A percentile compares a stretch with the other conserved stretches of the same genome.
These are phyloP conservation scores for Solanum virginianum DNA, from an alignment of 257 asterid genomes.

Conservation along the genomic window DNA sequence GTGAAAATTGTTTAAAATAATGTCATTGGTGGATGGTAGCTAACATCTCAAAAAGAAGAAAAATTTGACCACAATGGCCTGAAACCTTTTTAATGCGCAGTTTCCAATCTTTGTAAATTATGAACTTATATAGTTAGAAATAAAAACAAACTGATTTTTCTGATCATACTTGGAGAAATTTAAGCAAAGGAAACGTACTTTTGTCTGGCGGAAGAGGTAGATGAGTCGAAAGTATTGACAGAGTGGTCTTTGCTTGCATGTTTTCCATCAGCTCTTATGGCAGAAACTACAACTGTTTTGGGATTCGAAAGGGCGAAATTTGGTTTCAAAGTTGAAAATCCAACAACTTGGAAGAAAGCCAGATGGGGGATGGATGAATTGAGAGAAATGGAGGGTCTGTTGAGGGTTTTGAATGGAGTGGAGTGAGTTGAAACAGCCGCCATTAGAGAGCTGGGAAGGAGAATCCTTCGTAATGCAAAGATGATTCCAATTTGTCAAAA, in stretches of 20 bases:
- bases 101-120: neutral
- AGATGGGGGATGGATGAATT: neutral
- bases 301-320: neutral
- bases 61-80: neutral
- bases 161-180: neutral
- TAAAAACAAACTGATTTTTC: neutral
- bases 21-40: neutral
- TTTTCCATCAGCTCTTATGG: neutral
- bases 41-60: neutral
- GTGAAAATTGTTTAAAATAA: neutral
- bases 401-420: neutral
- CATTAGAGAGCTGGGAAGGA: neutral
- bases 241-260: neutral
- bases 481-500: neutral
- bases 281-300: neutral
- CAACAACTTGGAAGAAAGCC: neutral
- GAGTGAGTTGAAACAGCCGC: constrained; percentile 15
- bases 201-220: neutral
- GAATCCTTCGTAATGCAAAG: neutral
- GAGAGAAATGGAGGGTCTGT: neutral
- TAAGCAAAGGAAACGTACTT: neutral
- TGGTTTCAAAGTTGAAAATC: neutral
- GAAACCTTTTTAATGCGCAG: neutral
- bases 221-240: neutral
- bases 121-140: neutral